These are phyloP conservation scores for Hypoxylon cercidicola DNA, from an alignment of 495 filamentous ascomycete species.

Conservation along the genomic window DNA sequence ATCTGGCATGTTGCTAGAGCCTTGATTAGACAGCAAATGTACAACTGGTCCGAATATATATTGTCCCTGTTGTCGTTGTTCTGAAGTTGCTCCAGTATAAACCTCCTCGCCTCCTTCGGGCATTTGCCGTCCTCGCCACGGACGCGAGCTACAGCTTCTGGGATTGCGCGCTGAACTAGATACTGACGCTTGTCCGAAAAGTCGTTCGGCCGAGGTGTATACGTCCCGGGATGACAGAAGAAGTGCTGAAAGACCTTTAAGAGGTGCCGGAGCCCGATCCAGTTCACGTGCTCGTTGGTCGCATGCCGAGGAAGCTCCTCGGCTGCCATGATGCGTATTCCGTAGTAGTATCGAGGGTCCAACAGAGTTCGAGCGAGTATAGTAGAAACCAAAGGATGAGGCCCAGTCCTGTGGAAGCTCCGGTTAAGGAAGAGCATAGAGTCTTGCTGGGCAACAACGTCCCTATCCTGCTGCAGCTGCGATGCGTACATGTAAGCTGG, in stretches of 20 bases:
- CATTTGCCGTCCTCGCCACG: slow-evolving; percentile 79
- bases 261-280: slow-evolving; percentile 86
- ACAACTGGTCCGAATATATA: slow-evolving; percentile 84
- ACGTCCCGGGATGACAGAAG: slow-evolving; percentile 75
- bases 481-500: slow-evolving; percentile 97
- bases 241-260: slow-evolving; percentile 84
- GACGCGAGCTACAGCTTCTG: slow-evolving; percentile 79
- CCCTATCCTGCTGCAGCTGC: slow-evolving; percentile 95
- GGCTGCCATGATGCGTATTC: slow-evolving; percentile 85
- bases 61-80: slow-evolving; percentile 96
- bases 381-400: slow-evolving; percentile 81
- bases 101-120: slow-evolving; percentile 76
- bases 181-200: slow-evolving; percentile 87
- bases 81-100: slow-evolving; percentile 86
- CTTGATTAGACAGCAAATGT: slow-evolving; percentile 82
- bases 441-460: slow-evolving; percentile 95
- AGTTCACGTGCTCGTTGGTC: slow-evolving; percentile 63
- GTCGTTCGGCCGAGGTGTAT: slow-evolving; percentile 83
- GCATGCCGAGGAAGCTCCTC: slow-evolving; percentile 78
- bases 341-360: slow-evolving; percentile 92
- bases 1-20: slow-evolving; percentile 82
- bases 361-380: slow-evolving; percentile 88
- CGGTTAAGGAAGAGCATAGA: slow-evolving; percentile 60
- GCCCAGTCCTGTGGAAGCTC: slow-evolving; percentile 42
- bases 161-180: slow-evolving; percentile 81